Conservation (phyloP, 257 asterid genomes). For the Coffea eugenioides region DNA sequence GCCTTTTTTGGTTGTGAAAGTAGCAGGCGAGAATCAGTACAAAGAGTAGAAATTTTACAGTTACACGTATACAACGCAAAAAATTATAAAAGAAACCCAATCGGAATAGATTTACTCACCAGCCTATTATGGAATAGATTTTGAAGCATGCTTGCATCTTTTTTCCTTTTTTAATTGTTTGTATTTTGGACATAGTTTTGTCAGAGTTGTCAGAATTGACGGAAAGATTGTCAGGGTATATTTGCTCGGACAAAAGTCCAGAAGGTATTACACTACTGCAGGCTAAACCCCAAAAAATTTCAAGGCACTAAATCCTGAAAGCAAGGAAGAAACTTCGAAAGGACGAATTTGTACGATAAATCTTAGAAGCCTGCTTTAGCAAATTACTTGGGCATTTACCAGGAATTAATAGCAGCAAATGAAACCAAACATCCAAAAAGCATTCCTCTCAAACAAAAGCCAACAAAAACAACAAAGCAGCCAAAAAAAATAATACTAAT, state of each 20-base stretch:
- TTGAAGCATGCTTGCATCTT: no score
- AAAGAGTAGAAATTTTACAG: no score
- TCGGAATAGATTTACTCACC: no score
- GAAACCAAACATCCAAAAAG: not conserved
- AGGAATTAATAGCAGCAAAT: no score
- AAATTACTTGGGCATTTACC: not conserved
- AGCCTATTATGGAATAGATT: no score
- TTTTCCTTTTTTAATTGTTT: no score
- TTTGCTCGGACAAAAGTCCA: not conserved
- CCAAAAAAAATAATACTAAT: no score
- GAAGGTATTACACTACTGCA: not conserved
- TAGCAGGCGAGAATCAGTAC: no score
- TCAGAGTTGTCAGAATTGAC: not conserved
- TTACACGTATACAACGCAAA: no score
- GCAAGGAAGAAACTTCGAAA: not conserved
- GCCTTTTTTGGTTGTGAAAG: no score
- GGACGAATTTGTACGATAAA: conserved; percentile 3
- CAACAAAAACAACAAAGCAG: not conserved
- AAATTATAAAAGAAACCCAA: no score
- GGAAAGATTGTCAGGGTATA: not conserved
- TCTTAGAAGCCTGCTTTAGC: conserved; percentile 6
- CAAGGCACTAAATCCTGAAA: not conserved
- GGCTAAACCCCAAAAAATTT: not conserved
- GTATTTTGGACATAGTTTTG: not conserved
- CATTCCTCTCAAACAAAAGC: not conserved